These are phyloP conservation scores for Periconia digitata DNA, from an alignment of 2,329 filamentous ascomycete species.

Conservation along the genomic window DNA sequence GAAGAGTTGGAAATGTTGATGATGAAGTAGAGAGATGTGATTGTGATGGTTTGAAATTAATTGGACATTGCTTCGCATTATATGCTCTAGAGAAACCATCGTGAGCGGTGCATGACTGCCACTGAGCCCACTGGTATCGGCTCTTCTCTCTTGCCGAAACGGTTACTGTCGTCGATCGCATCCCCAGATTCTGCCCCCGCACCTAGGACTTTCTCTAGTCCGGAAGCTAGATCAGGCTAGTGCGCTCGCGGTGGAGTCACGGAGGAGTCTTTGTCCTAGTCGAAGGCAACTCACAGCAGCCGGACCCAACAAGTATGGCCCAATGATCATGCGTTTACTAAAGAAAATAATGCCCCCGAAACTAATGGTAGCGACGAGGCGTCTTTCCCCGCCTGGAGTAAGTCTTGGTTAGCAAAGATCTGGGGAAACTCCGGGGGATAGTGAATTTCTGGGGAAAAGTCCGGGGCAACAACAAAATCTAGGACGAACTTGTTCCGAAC, in stretches of 20 bases:
- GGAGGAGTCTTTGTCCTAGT: conserved; percentile 3
- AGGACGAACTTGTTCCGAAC: conserved; percentile 7
- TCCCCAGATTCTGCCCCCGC: neutral
- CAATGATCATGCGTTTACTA: too few relatives aligned
- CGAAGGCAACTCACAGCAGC: too few relatives aligned
- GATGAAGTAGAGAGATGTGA: neutral
- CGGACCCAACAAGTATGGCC: conserved; percentile 1
- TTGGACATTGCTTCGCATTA: neutral
- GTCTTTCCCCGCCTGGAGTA: too few relatives aligned
- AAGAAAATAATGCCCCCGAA: too few relatives aligned
- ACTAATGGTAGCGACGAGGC: too few relatives aligned
- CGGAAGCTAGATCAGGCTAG: neutral
- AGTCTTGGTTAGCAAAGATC: too few relatives aligned
- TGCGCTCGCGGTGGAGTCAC: neutral
- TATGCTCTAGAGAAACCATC: neutral
- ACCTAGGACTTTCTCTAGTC: conserved; percentile 14
- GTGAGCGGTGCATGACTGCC: too few relatives aligned
- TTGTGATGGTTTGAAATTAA: neutral
- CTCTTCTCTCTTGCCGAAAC: neutral
- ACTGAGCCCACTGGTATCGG: neutral
- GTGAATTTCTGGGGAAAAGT: conserved; percentile 22
- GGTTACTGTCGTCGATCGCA: neutral
- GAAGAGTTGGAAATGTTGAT: neutral
- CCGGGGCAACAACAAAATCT: neutral
- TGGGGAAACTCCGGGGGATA: conserved; percentile 27